Evolutionary conservation across 805 yeast species (phyloP).

Genomic region (Aciculoconidium aculeatum): DNA sequence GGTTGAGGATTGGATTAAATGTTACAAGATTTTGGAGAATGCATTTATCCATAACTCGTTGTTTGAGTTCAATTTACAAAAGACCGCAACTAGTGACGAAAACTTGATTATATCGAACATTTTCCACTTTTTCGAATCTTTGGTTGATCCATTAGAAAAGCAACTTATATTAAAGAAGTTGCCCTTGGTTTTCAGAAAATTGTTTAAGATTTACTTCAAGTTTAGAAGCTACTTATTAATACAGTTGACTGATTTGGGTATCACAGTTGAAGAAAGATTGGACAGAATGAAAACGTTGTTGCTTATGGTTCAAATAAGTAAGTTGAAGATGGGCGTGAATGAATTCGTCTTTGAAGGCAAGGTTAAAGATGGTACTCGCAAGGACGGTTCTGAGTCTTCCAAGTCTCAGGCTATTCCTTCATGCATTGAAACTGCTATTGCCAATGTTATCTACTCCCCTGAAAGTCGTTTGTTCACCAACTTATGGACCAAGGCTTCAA

Average conservation of each 20-base stretch:
- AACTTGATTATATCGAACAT: conserved; percentile 60
- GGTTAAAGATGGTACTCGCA: conserved; percentile 15
- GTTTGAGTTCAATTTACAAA: conserved; percentile 47
- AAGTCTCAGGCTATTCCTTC: conserved; percentile 74
- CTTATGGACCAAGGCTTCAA: conserved; percentile 63
- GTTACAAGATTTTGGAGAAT: conserved; percentile 67
- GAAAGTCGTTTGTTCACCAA: conserved; percentile 66
- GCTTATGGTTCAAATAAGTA: conserved; percentile 56
- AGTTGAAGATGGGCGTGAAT: conserved; percentile 58
- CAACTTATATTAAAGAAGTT: conserved; percentile 37
- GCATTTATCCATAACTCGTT: conserved; percentile 57
- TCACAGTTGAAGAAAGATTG: conserved; percentile 54
- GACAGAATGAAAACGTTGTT: conserved; percentile 65
- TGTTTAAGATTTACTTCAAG: conserved; percentile 63
- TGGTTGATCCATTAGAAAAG: conserved; percentile 44
- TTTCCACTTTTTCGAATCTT: conserved; percentile 59
- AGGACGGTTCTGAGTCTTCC: too few species aligned
- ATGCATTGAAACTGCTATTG: conserved; percentile 73
- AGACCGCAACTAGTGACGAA: conserved; percentile 40
- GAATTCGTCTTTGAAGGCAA: conserved; percentile 37
- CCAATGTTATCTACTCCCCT: conserved; percentile 71
- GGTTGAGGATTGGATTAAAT: conserved; percentile 71
- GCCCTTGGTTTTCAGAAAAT: conserved; percentile 63
- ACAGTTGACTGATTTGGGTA: conserved; percentile 59
- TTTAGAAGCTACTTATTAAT: conserved; percentile 56